Conservation (phyloP, 768 basidiomycete genomes). For the Phlebiopsis gigantea region DNA sequence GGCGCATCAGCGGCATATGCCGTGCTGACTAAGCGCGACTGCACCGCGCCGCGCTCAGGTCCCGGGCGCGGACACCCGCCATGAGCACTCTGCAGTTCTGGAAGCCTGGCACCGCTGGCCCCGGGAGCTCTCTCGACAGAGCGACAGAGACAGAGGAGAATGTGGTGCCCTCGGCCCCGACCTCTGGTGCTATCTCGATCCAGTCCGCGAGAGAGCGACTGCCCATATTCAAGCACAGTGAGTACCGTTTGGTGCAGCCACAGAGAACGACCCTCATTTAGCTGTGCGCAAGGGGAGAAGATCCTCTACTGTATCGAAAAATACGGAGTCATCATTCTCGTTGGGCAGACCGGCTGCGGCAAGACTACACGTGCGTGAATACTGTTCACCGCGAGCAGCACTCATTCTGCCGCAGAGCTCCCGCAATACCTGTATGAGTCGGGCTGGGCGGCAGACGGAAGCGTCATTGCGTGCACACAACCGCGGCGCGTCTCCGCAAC, state of each 20-base stretch:
- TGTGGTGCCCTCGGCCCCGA: constrained; percentile 60
- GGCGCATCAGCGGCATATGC: too few relatives aligned
- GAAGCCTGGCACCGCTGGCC: constrained; percentile 83
- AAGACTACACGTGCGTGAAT: constrained; percentile 86
- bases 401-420: constrained; percentile 53
- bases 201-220: constrained; percentile 75
- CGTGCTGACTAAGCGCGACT: too few relatives aligned
- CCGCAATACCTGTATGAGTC: constrained; percentile 93
- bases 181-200: constrained; percentile 51
- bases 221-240: constrained; percentile 89
- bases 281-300: constrained; percentile 51
- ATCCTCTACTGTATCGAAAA: constrained; percentile 82
- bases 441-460: constrained; percentile 84
- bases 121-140: constrained; percentile 86
- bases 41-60: too few relatives aligned
- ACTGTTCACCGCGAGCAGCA: background rate
- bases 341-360: constrained; percentile 94
- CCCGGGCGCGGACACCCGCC: background rate
- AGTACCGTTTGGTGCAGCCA: constrained; percentile 19
- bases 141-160: constrained; percentile 71
- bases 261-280: background rate
- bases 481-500: constrained; percentile 93
- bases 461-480: constrained; percentile 89
- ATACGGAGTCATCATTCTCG: constrained; percentile 79
- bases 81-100: constrained; percentile 70